Evolutionary conservation across 2,329 filamentous ascomycete genomes (phyloP).

Genomic region (Berkeleyomyces rouxiae): DNA sequence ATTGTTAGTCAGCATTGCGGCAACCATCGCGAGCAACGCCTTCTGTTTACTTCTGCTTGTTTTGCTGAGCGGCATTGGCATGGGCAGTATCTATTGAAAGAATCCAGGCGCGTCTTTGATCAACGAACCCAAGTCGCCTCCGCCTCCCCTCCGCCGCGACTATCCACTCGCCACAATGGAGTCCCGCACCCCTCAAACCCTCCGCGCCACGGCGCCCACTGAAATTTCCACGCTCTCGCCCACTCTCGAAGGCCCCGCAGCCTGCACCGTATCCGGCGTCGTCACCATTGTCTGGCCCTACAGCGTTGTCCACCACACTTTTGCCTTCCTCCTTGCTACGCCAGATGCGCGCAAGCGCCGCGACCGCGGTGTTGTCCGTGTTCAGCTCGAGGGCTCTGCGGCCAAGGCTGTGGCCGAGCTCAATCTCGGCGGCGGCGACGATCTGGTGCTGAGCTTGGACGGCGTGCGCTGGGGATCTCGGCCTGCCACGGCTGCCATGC

Average conservation of each 20-base stretch:
- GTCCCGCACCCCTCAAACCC: constrained; percentile 13
- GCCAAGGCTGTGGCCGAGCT: constrained; percentile 52
- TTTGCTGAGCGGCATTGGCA: background rate
- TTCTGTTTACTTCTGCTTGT: background rate
- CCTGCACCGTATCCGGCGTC: constrained; percentile 44
- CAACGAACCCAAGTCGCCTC: background rate
- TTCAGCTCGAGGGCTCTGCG: constrained; percentile 53
- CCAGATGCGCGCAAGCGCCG: constrained; percentile 67
- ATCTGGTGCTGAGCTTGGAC: constrained; percentile 49
- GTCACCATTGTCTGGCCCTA: constrained; percentile 87
- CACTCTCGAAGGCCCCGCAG: constrained; percentile 25
- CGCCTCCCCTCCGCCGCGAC: background rate
- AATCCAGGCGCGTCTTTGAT: background rate
- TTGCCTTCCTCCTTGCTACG: constrained; percentile 70
- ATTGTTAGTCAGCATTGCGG: background rate
- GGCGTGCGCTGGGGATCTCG: constrained; percentile 50
- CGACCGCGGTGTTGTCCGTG: constrained; percentile 62
- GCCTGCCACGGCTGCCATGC: constrained; percentile 29
- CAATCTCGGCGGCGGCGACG: constrained; percentile 62
- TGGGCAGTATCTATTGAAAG: background rate
- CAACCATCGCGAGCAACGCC: background rate
- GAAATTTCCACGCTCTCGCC: constrained; percentile 41
- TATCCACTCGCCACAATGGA: constrained; percentile 1
- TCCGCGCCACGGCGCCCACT: constrained; percentile 22
- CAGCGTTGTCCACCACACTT: constrained; percentile 55